A percentile compares a stretch with the other conserved stretches of the same genome.
Evolutionary conservation across 108 stramenopile species (phyloP).

Genomic region (Cyclotella baltica): DNA sequence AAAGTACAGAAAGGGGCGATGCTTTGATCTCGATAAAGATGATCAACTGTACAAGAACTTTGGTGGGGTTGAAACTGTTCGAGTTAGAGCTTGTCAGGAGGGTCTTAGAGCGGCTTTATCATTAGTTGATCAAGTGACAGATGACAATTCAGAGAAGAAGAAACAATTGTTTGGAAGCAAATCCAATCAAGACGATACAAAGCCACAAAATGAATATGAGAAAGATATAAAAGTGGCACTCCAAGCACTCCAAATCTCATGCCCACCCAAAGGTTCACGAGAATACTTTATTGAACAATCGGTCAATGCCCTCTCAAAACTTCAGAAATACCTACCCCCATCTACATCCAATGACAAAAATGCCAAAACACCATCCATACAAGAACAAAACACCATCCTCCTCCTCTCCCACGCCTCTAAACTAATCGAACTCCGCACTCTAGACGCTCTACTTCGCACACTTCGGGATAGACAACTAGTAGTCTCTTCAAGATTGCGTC

Average conservation of each 20-base stretch:
- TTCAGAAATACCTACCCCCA: conserved; percentile 27
- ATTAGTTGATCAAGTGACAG: not conserved
- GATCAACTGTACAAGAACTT: conserved; percentile 60
- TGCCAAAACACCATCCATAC: conserved; percentile 23
- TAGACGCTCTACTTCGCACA: conserved; percentile 73
- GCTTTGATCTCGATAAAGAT: conserved; percentile 68
- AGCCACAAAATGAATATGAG: not conserved
- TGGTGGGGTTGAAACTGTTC: conserved; percentile 72
- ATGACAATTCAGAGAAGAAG: not conserved
- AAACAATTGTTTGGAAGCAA: not conserved
- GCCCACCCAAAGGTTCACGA: conserved; percentile 44
- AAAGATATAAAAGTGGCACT: conserved; percentile 36
- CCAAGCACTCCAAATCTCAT: conserved; percentile 26
- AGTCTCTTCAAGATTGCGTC: conserved; percentile 59
- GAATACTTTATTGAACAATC: conserved; percentile 47
- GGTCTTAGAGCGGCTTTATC: conserved; percentile 32
- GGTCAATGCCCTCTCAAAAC: conserved; percentile 28
- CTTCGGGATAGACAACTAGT: conserved; percentile 73
- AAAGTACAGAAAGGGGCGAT: conserved; percentile 52
- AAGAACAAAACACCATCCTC: conserved; percentile 33
- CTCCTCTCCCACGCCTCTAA: conserved; percentile 38
- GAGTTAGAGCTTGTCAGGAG: conserved; percentile 55
- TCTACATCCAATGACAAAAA: not conserved
- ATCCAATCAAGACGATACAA: conserved; percentile 48
- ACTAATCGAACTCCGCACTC: conserved; percentile 58